Evolutionary conservation across 2,329 filamentous ascomycete genomes (phyloP).

Genomic region (Microdochium paspali): DNA sequence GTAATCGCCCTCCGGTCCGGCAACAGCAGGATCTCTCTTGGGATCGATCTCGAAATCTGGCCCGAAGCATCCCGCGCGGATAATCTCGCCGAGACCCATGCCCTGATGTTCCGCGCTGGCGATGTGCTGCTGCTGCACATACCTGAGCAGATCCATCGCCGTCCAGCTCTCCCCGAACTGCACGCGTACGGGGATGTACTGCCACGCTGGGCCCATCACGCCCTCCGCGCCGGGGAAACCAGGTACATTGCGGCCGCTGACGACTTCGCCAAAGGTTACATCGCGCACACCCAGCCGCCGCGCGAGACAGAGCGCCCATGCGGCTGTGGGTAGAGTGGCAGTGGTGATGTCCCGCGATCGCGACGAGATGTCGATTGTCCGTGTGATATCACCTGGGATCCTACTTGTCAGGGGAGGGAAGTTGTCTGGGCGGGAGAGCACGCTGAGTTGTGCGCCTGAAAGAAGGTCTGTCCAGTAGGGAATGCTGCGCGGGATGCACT

Average conservation of each 20-base stretch:
- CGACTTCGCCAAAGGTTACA: conserved; percentile 57
- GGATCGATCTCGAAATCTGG: neutral
- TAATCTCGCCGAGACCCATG: conserved; percentile 45
- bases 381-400: conserved; percentile 30
- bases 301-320: conserved; percentile 55
- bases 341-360: conserved; percentile 47
- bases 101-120: conserved; percentile 44
- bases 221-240: conserved; percentile 44
- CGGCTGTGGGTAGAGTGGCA: conserved; percentile 57
- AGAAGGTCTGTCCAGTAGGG: conserved; percentile 54
- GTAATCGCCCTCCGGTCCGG: conserved; percentile 27
- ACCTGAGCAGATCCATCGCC: conserved; percentile 38
- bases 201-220: conserved; percentile 57
- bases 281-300: conserved; percentile 41
- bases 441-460: conserved; percentile 39
- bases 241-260: conserved; percentile 51
- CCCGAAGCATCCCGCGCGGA: conserved; percentile 11
- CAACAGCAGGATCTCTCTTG: conserved; percentile 33
- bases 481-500: conserved; percentile 37
- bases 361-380: conserved; percentile 33
- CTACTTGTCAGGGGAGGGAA: conserved; percentile 19
- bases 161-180: conserved; percentile 41
- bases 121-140: conserved; percentile 48
- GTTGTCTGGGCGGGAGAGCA: conserved; percentile 27
- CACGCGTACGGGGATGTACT: conserved; percentile 56